Base-by-base conservation (phyloP, 768 basidiomycete genomes). In the Tricholoma sp. region DNA sequence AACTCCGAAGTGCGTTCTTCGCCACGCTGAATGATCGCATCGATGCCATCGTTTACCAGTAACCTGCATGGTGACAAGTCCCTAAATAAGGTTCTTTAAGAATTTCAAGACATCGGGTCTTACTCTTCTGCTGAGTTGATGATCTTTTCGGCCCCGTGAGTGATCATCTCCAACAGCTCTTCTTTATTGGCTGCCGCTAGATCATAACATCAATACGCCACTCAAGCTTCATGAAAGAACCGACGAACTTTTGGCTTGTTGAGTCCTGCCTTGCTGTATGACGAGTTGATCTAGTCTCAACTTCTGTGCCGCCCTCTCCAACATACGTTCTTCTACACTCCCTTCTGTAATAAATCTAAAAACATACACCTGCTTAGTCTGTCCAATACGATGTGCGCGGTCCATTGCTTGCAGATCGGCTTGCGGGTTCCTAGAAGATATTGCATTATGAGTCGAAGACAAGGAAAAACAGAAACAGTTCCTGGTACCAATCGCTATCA, bases 371-470 rank as follows among this genome's bases (percentile, higher is more conserved):
- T 98, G 94, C 73, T 96, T 98, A 45, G 91, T 96, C 73, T 98
- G 94, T 3, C 94, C 94, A 59, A 96, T 96, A 55, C 94, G 90
- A 74, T 96, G 94, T 0, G 95, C 95, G 56, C 94, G 90, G 66
- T 98, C 94, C 96, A 97, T 98, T 4, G 97, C 97, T 69, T 99
- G 97, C 47, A 99, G 72, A 76, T 99, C 97, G 2, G 96, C 97
- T 74, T 99, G 97, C 1, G 97, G 96, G 70, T 98, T 99, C 94
- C 89, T 93, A 61, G 17, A 44, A 31, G 31, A 7, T 28, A 31
- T 49, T 49, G 31, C n/a, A 17, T 32, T 15, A n/a, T 31, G 1
- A 31, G 7, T 31, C 9, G 13, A 8, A 15, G 3, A 31, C n/a
- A 29, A 49, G 47, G 47, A 49, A 13, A n/a, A 31, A 13, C 1